Base-by-base conservation (phyloP, 164 flowering plant genomes). In the Vitis rupestris region DNA sequence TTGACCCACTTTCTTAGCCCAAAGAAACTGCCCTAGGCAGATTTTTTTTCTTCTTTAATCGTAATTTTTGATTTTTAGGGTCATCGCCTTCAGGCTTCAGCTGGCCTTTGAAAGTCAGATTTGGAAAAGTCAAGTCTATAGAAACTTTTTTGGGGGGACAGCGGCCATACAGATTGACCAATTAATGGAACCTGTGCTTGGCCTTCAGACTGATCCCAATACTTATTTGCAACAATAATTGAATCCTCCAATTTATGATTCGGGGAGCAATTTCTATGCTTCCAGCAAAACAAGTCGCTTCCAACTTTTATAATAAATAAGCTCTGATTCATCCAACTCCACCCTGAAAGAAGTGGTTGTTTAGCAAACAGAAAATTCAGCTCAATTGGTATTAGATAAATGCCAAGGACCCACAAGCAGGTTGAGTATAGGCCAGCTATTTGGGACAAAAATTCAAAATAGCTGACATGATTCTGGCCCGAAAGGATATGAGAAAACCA, bases 51-150 rank as follows among this genome's bases (percentile, higher is more conserved):
- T 53, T 64, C 3, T n/a, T 44, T 17, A 23, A 13, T 53, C 13
- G 30, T 37, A 37, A 37, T 37, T 37, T 37, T 37, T 0, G 44
- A 19, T 3, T 37, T 6, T 37, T 37, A 37, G 44, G 44, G 44
- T 37, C 44, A 37, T 37, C 4, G 44, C 44, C 4, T 37, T 37
- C 44, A 37, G 44, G 4, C 61, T 2, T 37, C 2, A 14, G 10
- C 52, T n/a, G 31, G 30, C 58, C 69, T 27, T 74, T 69, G 69
- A 60, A 68, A 74, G 76, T 68, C 76, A 68, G 68, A 54, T 54
- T 67, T 66, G 19, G 59, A 44, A 67, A 47, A 68, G 27, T 74
- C 76, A 31, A 30, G 12, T 30, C 37, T 53, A 15, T n/a, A 44
- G 49, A 19, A 64, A 4, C 31, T 15, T 49, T 16, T 29, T 66